Evolutionary conservation across 306 rosid genomes (phyloP).

Genomic region (Corylus heterophylla): DNA sequence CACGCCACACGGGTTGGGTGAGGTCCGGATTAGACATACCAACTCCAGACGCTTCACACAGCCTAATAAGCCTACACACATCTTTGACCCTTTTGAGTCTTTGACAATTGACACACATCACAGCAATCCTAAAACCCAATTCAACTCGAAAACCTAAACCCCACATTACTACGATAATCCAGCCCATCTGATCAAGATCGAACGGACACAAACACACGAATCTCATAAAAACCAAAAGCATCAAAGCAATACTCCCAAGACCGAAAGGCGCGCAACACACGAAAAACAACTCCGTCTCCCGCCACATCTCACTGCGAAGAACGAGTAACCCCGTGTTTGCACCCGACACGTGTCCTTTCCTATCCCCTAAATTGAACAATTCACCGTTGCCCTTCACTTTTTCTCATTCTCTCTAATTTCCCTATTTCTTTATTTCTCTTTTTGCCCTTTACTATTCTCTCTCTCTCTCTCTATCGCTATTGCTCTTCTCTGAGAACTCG

Average conservation of each 20-base stretch:
- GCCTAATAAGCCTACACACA: not conserved
- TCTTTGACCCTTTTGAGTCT: too few species aligned
- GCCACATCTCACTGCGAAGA: constrained; percentile 49
- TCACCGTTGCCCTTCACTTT: constrained; percentile 33
- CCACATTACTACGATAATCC: too few species aligned
- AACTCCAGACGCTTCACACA: not conserved
- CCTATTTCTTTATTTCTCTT: not conserved
- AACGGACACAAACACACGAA: too few species aligned
- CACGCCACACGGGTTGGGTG: constrained; percentile 2
- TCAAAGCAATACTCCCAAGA: not conserved
- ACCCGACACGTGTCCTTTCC: constrained; percentile 50
- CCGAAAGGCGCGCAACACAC: not conserved
- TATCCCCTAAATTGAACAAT: constrained; percentile 33
- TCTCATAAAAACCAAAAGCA: too few species aligned
- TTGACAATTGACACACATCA: too few species aligned
- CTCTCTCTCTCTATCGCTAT: constrained; percentile 14
- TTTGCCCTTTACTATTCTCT: not conserved
- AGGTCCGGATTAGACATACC: not conserved
- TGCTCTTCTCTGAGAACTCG: constrained; percentile 43
- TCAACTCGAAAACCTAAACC: not conserved
- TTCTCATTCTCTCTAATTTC: not conserved
- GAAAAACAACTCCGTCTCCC: constrained; percentile 41
- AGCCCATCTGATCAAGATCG: too few species aligned
- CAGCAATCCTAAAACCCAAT: not conserved
- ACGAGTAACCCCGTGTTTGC: constrained; percentile 16